phyloP scores from a whole-genome alignment of 2,329 filamentous ascomycete species.

The Venturia effusa region DNA sequence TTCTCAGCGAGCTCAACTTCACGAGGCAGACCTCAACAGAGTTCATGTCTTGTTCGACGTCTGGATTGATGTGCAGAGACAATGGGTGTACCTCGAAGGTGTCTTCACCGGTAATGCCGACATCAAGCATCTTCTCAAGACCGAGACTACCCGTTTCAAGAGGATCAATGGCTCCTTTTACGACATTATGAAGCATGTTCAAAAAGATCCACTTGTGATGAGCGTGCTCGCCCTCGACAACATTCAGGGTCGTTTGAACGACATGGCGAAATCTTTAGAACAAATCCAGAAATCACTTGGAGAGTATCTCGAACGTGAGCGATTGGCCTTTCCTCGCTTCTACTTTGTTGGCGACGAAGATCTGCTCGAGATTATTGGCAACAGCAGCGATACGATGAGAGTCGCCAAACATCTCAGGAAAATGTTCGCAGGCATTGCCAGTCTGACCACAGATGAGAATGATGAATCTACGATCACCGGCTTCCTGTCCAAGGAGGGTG shows the following conservation, averaged over 20 bases:
- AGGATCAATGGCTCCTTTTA: conserved; percentile 99
- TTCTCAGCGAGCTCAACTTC: conserved; percentile 88
- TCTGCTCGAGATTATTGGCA: conserved; percentile 96
- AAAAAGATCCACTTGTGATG: conserved; percentile 88
- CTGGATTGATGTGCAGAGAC: conserved; percentile 99
- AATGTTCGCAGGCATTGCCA: conserved; percentile 96
- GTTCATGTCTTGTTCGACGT: conserved; percentile 97
- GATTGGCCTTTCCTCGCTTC: conserved; percentile 94
- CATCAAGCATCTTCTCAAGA: conserved; percentile 94
- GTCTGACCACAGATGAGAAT: conserved; percentile 83
- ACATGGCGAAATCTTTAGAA: conserved; percentile 90
- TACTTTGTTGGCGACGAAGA: conserved; percentile 99
- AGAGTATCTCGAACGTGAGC: conserved; percentile 95
- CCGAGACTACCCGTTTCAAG: conserved; percentile 92
- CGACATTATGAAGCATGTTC: conserved; percentile 98
- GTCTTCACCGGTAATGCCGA: conserved; percentile 98
- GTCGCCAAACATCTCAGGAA: conserved; percentile 99
- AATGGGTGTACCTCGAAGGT: conserved; percentile 98
- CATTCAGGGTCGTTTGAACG: conserved; percentile 90
- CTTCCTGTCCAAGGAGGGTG: conserved; percentile 91
- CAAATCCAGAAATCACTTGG: conserved; percentile 98
- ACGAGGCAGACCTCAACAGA: conserved; percentile 97
- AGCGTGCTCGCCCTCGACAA: conserved; percentile 94
- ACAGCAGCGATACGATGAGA: conserved; percentile 92
- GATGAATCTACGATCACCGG: conserved; percentile 83